These are phyloP conservation scores for Voacanga thouarsii DNA, from an alignment of 257 asterid species.

Conservation along the genomic window DNA sequence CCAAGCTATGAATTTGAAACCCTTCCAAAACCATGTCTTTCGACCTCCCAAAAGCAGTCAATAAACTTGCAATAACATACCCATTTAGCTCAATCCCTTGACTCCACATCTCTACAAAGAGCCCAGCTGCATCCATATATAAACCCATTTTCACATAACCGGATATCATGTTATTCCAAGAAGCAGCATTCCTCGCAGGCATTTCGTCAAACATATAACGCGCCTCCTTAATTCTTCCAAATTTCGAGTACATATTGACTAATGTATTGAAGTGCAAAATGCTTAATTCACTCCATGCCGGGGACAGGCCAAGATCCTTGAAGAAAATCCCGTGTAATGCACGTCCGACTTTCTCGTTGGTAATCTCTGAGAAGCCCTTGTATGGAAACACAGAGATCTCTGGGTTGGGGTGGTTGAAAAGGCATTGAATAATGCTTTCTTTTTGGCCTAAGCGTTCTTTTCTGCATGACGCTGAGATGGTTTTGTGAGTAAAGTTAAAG, in stretches of 20 bases:
- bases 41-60: conserved; percentile 68
- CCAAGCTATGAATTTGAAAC: conserved; percentile 61
- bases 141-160: conserved; percentile 54
- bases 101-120: conserved; percentile 62
- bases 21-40: conserved; percentile 62
- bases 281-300: conserved; percentile 31
- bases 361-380: conserved; percentile 71
- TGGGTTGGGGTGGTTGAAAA: conserved; percentile 41
- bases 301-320: conserved; percentile 26
- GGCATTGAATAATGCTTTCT: conserved; percentile 30
- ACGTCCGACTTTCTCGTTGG: conserved; percentile 43
- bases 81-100: conserved; percentile 50
- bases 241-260: conserved; percentile 52
- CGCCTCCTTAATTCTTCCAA: conserved; percentile 43
- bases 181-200: conserved; percentile 62
- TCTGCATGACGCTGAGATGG: conserved; percentile 34
- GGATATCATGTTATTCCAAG: conserved; percentile 86
- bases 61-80: conserved; percentile 60
- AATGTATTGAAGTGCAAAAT: conserved; percentile 61
- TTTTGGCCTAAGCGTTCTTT: conserved; percentile 23
- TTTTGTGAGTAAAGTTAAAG: neutral
- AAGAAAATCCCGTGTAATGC: conserved; percentile 53
- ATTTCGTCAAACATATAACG: conserved; percentile 66
- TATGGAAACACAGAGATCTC: conserved; percentile 56
- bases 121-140: conserved; percentile 38